Conservation (phyloP, 345 rosid species). For the Boechera stricta region DNA sequence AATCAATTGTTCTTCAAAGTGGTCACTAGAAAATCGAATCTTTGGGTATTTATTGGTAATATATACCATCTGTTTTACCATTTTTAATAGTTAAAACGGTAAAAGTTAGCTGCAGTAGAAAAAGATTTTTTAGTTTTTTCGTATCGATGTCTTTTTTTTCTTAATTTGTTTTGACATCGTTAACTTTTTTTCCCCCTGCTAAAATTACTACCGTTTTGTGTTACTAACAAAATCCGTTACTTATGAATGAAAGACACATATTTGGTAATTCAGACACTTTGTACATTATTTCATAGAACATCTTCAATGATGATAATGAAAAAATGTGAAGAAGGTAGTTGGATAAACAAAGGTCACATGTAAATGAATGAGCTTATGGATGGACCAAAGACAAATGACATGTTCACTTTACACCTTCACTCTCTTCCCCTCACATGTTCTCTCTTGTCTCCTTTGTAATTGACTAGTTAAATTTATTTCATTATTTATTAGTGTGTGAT, state of each 20-base stretch:
- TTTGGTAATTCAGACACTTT: not conserved
- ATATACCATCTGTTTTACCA: too few relatives aligned
- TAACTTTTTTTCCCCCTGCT: too few relatives aligned
- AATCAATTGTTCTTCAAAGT: not conserved
- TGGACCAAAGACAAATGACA: constrained; percentile 34
- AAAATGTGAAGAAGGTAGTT: constrained; percentile 5
- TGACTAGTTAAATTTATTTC: not conserved
- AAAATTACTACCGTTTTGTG: too few relatives aligned
- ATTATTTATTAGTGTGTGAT: not conserved
- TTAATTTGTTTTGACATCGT: too few relatives aligned
- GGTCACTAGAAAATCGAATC: not conserved
- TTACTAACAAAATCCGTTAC: not conserved
- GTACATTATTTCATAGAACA: not conserved
- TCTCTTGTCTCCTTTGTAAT: not conserved
- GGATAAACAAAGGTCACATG: constrained; percentile 35
- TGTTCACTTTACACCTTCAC: constrained; percentile 34
- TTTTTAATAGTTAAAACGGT: too few relatives aligned
- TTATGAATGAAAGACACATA: not conserved
- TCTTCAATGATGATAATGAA: not conserved
- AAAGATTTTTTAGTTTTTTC: too few relatives aligned
- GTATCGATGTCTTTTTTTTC: too few relatives aligned
- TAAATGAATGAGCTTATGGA: not conserved
- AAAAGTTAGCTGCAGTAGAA: too few relatives aligned
- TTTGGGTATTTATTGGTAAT: not conserved
- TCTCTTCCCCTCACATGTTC: constrained; percentile 31